These are phyloP conservation scores for Aspergillus hiratsukae DNA, from an alignment of 2,329 filamentous ascomycete genomes.

Conservation along the genomic window DNA sequence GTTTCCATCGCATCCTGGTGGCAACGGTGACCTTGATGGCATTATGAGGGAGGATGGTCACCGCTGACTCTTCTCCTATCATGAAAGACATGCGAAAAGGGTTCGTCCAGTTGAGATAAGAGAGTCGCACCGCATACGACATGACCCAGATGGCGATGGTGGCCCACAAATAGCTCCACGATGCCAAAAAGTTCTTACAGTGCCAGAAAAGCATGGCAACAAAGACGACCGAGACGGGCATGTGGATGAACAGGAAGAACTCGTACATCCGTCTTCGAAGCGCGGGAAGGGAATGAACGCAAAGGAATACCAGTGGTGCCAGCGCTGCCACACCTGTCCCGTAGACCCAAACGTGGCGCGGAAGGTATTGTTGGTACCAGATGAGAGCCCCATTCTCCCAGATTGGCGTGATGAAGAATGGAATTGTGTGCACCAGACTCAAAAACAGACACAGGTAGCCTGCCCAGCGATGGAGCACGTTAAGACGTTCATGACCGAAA, in stretches of 20 bases:
- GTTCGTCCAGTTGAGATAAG: slow-evolving; percentile 85
- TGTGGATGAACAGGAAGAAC: slow-evolving; percentile 74
- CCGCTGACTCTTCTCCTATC: slow-evolving; percentile 84
- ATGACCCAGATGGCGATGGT: slow-evolving; percentile 73
- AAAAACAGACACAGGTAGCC: slow-evolving; percentile 82
- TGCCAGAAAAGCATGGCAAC: slow-evolving; percentile 92
- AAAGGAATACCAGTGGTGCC: slow-evolving; percentile 77
- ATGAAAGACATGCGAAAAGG: slow-evolving; percentile 75
- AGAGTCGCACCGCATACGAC: slow-evolving; percentile 69
- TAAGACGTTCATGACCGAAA: slow-evolving; percentile 85
- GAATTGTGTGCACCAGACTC: slow-evolving; percentile 76
- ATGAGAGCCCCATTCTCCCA: slow-evolving; percentile 72
- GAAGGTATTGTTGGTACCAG: slow-evolving; percentile 67
- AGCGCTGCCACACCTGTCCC: slow-evolving; percentile 77
- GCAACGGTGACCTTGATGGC: slow-evolving; percentile 95
- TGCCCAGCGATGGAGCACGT: slow-evolving; percentile 89
- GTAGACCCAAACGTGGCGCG: slow-evolving; percentile 61
- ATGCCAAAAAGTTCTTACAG: slow-evolving; percentile 83
- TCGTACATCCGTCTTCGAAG: slow-evolving; percentile 78
- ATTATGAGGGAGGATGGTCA: slow-evolving; percentile 85
- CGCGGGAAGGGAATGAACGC: slow-evolving; percentile 75
- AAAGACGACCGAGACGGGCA: slow-evolving; percentile 75
- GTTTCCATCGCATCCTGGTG: slow-evolving; percentile 86
- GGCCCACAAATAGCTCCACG: slow-evolving; percentile 83
- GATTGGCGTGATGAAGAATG: slow-evolving; percentile 84